Evolutionary conservation across 345 rosid species (phyloP).

Genomic region (Lepidium africanum): DNA sequence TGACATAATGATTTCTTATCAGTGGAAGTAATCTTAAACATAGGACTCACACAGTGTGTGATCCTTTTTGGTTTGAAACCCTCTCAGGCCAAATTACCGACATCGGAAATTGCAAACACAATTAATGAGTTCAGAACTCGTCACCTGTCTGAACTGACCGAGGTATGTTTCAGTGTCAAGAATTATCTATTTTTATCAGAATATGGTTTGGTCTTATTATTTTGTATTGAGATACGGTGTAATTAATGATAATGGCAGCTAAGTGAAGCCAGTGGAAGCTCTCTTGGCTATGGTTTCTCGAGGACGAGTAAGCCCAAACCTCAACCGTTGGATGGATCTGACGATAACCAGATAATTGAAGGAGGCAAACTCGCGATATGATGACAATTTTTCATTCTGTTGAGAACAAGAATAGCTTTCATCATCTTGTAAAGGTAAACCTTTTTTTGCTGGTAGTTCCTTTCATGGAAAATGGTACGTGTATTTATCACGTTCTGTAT

Average conservation of each 20-base stretch:
- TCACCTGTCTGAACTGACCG: conserved; percentile 86
- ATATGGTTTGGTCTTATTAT: background rate
- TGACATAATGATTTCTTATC: background rate
- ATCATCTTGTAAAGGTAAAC: background rate
- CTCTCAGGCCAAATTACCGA: conserved; percentile 73
- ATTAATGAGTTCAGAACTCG: conserved; percentile 92
- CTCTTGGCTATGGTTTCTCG: conserved; percentile 91
- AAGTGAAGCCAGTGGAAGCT: conserved; percentile 79
- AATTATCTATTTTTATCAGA: background rate
- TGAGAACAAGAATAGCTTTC: background rate
- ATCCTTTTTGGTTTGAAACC: background rate
- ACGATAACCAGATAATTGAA: conserved; percentile 61
- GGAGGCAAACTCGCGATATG: conserved; percentile 67
- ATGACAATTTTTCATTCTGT: conserved; percentile 5
- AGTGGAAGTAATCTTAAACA: background rate
- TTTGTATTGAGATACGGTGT: background rate
- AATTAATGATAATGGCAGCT: conserved; percentile 42
- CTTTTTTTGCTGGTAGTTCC: background rate
- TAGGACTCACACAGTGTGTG: background rate
- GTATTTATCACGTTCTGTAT: background rate
- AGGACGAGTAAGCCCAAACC: conserved; percentile 56
- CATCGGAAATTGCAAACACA: conserved; percentile 79
- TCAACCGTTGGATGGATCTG: conserved; percentile 48
- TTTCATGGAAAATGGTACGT: background rate
- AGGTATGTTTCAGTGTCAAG: conserved; percentile 36